Evolutionary conservation across 805 yeast genomes (phyloP).

Genomic region (Candida insectalens): DNA sequence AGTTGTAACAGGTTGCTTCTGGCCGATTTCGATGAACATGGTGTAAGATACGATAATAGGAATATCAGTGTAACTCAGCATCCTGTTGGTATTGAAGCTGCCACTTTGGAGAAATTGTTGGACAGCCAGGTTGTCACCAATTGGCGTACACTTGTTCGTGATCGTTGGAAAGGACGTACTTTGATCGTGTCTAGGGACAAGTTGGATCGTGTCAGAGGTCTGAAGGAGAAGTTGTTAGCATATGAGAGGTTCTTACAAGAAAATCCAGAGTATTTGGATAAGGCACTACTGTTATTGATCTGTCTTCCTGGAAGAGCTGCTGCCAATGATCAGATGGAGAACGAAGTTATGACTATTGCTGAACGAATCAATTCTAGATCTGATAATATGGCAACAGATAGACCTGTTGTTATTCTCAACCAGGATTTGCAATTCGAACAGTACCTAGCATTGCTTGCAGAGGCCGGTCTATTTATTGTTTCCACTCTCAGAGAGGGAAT

Average conservation of each 20-base stretch:
- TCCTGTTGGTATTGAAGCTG: constrained; percentile 76
- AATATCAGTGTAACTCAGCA: constrained; percentile 46
- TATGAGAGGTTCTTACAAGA: constrained; percentile 68
- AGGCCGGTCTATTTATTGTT: constrained; percentile 82
- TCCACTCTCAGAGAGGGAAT: constrained; percentile 93
- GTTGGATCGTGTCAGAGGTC: constrained; percentile 78
- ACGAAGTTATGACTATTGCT: constrained; percentile 66
- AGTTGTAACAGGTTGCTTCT: constrained; percentile 77
- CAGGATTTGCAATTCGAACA: constrained; percentile 87
- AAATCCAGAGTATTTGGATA: constrained; percentile 62
- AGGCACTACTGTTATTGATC: constrained; percentile 74
- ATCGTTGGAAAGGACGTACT: constrained; percentile 65
- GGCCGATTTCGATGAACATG: constrained; percentile 65
- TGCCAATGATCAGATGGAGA: constrained; percentile 55
- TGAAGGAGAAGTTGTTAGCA: constrained; percentile 78
- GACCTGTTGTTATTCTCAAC: constrained; percentile 79
- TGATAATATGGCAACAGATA: constrained; percentile 60
- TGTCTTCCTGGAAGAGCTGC: constrained; percentile 47
- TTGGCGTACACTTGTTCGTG: constrained; percentile 65
- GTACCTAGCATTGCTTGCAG: constrained; percentile 74
- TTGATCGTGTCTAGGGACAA: constrained; percentile 85
- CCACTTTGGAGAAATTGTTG: constrained; percentile 37
- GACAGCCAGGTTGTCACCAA: constrained; percentile 37
- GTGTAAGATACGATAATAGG: constrained; percentile 51
- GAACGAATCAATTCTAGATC: constrained; percentile 78